Conservation (phyloP, 768 basidiomycete species). For the Tylopilus felleus region DNA sequence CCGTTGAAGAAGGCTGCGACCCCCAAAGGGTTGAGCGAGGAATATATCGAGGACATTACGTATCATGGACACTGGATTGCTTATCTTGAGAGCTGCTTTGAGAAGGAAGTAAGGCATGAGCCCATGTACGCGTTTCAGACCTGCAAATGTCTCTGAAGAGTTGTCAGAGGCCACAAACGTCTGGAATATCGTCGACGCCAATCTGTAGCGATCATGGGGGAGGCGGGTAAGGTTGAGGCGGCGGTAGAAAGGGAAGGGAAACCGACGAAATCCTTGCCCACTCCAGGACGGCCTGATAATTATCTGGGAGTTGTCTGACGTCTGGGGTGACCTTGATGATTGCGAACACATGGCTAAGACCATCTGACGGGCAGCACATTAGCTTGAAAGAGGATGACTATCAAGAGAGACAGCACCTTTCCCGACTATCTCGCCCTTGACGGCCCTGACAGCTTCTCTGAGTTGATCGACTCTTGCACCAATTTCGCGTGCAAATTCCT, state of each 20-base stretch:
- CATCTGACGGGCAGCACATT: slow-evolving; percentile 50
- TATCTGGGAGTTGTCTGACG: slow-evolving; percentile 72
- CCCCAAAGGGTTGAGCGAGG: slow-evolving; percentile 95
- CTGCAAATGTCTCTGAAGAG: slow-evolving; percentile 83
- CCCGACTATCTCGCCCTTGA: slow-evolving; percentile 92
- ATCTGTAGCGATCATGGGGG: slow-evolving; percentile 40
- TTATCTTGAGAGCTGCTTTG: slow-evolving; percentile 86
- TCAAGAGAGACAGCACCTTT: slow-evolving; percentile 48
- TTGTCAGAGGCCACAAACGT: slow-evolving; percentile 91
- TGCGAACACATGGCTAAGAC: slow-evolving; percentile 83
- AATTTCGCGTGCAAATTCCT: slow-evolving; percentile 83
- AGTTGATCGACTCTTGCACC: slow-evolving; percentile 82
- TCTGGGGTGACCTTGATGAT: slow-evolving; percentile 79
- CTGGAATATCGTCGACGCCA: slow-evolving; percentile 96
- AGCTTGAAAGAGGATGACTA: background rate
- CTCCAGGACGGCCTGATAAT: slow-evolving; percentile 88
- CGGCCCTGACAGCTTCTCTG: slow-evolving; percentile 75
- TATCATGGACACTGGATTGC: slow-evolving; percentile 96
- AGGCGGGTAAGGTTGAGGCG: slow-evolving; percentile 6
- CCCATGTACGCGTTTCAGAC: slow-evolving; percentile 89
- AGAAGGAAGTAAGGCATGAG: slow-evolving; percentile 98
- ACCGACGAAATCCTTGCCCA: slow-evolving; percentile 97
- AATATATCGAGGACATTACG: slow-evolving; percentile 90
- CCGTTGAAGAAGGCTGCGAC: slow-evolving; percentile 88
- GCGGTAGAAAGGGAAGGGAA: background rate